Evolutionary conservation across 495 filamentous ascomycete species (phyloP).

Genomic region (Chaetomium fimeti): DNA sequence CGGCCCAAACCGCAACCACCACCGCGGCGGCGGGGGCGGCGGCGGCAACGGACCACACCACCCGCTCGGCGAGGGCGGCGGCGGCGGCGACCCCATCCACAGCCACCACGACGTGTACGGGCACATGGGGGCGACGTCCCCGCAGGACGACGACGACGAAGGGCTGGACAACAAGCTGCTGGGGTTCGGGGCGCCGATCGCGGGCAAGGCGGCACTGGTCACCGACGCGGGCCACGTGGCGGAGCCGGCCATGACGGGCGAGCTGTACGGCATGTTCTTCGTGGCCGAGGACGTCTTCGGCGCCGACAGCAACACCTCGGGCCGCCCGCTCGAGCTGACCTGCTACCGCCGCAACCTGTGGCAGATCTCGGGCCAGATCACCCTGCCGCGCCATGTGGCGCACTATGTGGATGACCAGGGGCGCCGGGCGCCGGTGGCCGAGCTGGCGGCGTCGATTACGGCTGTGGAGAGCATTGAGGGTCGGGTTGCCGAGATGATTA

Average conservation of each 20-base stretch:
- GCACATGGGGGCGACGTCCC: constrained; percentile 20
- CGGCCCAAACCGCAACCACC: not conserved
- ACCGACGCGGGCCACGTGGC: constrained; percentile 33
- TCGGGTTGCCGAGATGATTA: constrained; percentile 84
- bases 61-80: constrained; percentile 40
- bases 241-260: constrained; percentile 70
- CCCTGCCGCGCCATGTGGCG: constrained; percentile 66
- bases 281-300: constrained; percentile 71
- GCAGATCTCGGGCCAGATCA: constrained; percentile 82
- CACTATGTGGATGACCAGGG: constrained; percentile 77
- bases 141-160: constrained; percentile 30
- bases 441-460: constrained; percentile 75
- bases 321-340: constrained; percentile 74
- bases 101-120: constrained; percentile 24
- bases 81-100: constrained; percentile 25
- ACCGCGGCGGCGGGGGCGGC: not conserved
- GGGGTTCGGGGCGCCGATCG: constrained; percentile 69
- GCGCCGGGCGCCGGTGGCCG: constrained; percentile 68
- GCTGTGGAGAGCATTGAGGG: constrained; percentile 90
- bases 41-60: constrained; percentile 21
- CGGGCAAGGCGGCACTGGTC: constrained; percentile 60
- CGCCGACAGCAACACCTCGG: constrained; percentile 42
- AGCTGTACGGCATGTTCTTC: constrained; percentile 94
- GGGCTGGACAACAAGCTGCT: constrained; percentile 53
- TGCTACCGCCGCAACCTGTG: constrained; percentile 91